Conservation (phyloP, 768 basidiomycete species). For the Mycena polygramma region DNA sequence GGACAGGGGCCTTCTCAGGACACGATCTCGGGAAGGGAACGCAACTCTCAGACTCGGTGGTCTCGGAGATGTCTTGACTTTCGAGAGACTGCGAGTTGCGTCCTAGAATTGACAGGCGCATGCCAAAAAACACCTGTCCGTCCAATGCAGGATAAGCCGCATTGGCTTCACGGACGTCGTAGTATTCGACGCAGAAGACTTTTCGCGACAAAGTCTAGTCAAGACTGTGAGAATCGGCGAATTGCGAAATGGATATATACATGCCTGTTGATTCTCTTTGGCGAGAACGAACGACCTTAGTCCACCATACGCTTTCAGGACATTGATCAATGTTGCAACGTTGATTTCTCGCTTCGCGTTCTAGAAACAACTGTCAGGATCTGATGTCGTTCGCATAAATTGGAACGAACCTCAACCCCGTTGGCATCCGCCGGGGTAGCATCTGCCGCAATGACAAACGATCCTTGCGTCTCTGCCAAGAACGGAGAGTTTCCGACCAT, state of each 20-base stretch:
- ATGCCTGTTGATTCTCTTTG: slow-evolving; percentile 28
- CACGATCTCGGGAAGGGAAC: slow-evolving; percentile 38
- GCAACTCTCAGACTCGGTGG: slow-evolving; percentile 24
- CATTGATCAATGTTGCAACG: slow-evolving; percentile 21
- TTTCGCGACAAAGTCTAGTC: slow-evolving; percentile 38
- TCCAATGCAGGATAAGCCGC: slow-evolving; percentile 65
- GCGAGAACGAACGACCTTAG: slow-evolving; percentile 29
- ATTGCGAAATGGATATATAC: not conserved
- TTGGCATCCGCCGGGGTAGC: not conserved
- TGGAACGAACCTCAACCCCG: slow-evolving; percentile 15
- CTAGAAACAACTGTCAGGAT: not conserved
- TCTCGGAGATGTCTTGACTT: slow-evolving; percentile 3
- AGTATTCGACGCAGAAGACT: slow-evolving; percentile 75
- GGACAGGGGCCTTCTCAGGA: slow-evolving; percentile 19
- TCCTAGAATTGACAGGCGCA: slow-evolving; percentile 61
- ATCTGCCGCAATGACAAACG: slow-evolving; percentile 61
- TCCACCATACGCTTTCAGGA: slow-evolving; percentile 32
- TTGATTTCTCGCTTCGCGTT: slow-evolving; percentile 25
- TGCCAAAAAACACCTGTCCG: slow-evolving; percentile 62
- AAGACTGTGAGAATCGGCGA: not conserved
- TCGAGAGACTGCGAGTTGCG: slow-evolving; percentile 43
- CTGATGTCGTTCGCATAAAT: not conserved
- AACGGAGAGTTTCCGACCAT: slow-evolving; percentile 67
- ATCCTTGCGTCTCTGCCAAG: slow-evolving; percentile 65
- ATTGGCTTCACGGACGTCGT: slow-evolving; percentile 71